Base-by-base conservation (phyloP, 2,329 filamentous ascomycete species). In the Thielaviopsis populi region DNA sequence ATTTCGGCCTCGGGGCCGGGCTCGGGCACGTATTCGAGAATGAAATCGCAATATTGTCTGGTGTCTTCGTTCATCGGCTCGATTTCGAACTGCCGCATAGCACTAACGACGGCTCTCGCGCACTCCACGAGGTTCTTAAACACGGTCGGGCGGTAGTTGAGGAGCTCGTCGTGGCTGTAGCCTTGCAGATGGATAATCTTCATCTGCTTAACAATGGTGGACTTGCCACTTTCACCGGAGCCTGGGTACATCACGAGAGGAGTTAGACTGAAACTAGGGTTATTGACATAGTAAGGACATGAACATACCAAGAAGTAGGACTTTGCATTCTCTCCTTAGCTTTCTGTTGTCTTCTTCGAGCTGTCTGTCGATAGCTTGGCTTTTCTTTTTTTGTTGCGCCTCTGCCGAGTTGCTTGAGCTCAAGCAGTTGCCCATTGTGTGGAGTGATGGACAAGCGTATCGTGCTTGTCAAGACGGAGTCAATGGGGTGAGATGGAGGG, bases 191-290 rank as follows among this genome's bases (percentile, higher is more conserved):
- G 94, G 72, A 99, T 97, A 70, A 99, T 99, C 77, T 97, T 99
- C 94, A 99, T 99, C 80, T 99, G 94, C 76, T 99, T 99, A 69
- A 99, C 94, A 71, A 99, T 97, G 10, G 94, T 99, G 65, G 94
- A 97, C 77, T 99, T 99, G 69, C 94, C 94, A 75, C 92, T 97
- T 78, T 99, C 94, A 69, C 94, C 94, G 68, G 94, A 97, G 69
- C 94, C 94, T 96, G 73, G 69, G 40, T 64, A 63, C 7, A 40
- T 7, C 3, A 1, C 4, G 53, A 58, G 42, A 33, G 37, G 43
- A 50, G 33, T 13, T 15, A 30, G 30, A 58, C 17, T 17, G 10
- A 3, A 33, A 10, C 3, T 1, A 17, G 37, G 19, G 46, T 33
- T 24, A 2, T 61, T 59, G 74, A 15, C 1, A 8, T 8, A 37